These are phyloP conservation scores for Cyathus striatus DNA, from an alignment of 768 basidiomycete species.

Conservation along the genomic window DNA sequence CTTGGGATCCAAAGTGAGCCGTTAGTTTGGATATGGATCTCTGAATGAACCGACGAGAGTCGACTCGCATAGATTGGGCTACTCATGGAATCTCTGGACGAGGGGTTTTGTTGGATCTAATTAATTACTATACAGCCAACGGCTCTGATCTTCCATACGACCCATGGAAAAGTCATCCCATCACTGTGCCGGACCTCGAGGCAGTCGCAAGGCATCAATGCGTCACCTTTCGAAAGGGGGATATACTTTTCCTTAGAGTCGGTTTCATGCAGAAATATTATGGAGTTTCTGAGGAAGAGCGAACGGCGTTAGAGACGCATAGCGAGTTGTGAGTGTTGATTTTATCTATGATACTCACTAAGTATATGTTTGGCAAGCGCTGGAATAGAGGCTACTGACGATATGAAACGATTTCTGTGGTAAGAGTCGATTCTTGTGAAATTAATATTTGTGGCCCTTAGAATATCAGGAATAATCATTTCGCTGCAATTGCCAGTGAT, in stretches of 20 bases:
- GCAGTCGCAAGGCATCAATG: slow-evolving; percentile 56
- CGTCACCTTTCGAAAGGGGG: slow-evolving; percentile 51
- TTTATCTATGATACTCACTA: not conserved
- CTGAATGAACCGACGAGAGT: too few species aligned
- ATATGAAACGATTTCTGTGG: slow-evolving; percentile 72
- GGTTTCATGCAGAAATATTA: slow-evolving; percentile 62
- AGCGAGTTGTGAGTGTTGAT: not conserved
- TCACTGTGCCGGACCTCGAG: slow-evolving; percentile 49
- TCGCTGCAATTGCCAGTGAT: slow-evolving; percentile 65
- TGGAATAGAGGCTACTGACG: slow-evolving; percentile 62
- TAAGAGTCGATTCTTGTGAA: slow-evolving; percentile 16
- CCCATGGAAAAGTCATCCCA: slow-evolving; percentile 52
- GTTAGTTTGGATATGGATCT: too few species aligned
- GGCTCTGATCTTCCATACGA: slow-evolving; percentile 47
- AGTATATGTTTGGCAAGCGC: slow-evolving; percentile 33
- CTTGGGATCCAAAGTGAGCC: slow-evolving; percentile 68
- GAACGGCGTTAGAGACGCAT: slow-evolving; percentile 19
- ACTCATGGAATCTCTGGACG: slow-evolving; percentile 66
- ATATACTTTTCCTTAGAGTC: slow-evolving; percentile 55
- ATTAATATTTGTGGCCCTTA: not conserved
- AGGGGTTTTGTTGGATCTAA: slow-evolving; percentile 64
- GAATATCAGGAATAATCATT: slow-evolving; percentile 56
- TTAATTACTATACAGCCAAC: slow-evolving; percentile 42
- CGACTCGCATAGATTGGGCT: slow-evolving; percentile 56
- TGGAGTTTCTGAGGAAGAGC: slow-evolving; percentile 32